Percentiles rank a stretch among this genome's conserved stretches.
phyloP scores from a whole-genome alignment of 2,329 filamentous ascomycete genomes.

The Phialocephala sp. region DNA sequence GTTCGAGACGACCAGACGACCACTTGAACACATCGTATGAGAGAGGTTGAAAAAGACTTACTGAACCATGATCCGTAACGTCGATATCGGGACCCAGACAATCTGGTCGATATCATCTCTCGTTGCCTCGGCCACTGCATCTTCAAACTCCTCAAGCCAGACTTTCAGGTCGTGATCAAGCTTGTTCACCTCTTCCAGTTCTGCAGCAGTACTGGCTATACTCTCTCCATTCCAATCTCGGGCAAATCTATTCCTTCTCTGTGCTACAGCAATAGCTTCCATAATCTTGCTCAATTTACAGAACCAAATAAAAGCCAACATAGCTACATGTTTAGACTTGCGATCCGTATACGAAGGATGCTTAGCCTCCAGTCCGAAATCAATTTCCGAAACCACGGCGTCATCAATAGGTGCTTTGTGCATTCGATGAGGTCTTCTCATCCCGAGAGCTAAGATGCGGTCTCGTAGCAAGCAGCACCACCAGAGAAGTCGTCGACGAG shows the following conservation, averaged over 20 bases:
- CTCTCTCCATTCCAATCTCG: slow-evolving; percentile 20
- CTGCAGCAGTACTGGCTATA: not conserved
- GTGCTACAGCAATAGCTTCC: slow-evolving; percentile 21
- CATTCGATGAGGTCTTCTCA: slow-evolving; percentile 24
- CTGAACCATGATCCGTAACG: slow-evolving; percentile 22
- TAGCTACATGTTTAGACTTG: slow-evolving; percentile 14
- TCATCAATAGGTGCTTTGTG: slow-evolving; percentile 18
- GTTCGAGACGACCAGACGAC: not conserved
- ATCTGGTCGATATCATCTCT: slow-evolving; percentile 11
- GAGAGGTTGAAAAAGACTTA: slow-evolving; percentile 13
- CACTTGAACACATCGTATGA: not conserved
- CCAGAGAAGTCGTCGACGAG: slow-evolving; percentile 19
- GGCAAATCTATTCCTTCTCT: slow-evolving; percentile 18
- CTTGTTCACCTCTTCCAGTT: slow-evolving; percentile 18
- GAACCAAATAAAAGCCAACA: slow-evolving; percentile 27
- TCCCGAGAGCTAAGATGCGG: slow-evolving; percentile 23
- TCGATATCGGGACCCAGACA: slow-evolving; percentile 19
- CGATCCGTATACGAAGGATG: slow-evolving; percentile 16
- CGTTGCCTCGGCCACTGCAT: slow-evolving; percentile 2
- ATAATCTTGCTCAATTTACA: slow-evolving; percentile 27
- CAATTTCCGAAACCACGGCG: slow-evolving; percentile 14
- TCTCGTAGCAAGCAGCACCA: slow-evolving; percentile 27
- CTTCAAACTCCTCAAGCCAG: slow-evolving; percentile 23
- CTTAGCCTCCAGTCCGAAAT: slow-evolving; percentile 23
- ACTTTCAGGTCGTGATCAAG: slow-evolving; percentile 15